Conservation (phyloP, 352 stramenopile genomes). For the Pythium sukuiense region DNA sequence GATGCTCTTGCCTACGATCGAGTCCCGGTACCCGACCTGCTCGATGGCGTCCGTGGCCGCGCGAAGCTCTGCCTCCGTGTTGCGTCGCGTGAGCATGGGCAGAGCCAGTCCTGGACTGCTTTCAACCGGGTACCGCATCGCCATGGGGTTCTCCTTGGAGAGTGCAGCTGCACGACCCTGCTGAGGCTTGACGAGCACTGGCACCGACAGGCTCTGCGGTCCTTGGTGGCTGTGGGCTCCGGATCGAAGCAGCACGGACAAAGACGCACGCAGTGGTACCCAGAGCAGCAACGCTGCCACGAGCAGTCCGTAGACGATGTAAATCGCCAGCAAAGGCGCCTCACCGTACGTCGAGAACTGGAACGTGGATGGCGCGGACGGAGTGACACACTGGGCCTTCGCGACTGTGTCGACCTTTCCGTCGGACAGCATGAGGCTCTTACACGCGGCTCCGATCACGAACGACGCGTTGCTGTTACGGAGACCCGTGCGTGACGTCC, state of each 20-base stretch:
- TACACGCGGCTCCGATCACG: slow-evolving; percentile 50
- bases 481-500: slow-evolving; percentile 48
- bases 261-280: slow-evolving; percentile 13
- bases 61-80: slow-evolving; percentile 14
- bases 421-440: slow-evolving; percentile 44
- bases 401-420: slow-evolving; percentile 30
- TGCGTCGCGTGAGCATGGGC: slow-evolving; percentile 19
- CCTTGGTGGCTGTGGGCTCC: not conserved
- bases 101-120: slow-evolving; percentile 1
- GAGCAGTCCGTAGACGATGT: slow-evolving; percentile 48
- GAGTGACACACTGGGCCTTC: slow-evolving; percentile 32
- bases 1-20: slow-evolving; percentile 37
- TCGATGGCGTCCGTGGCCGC: slow-evolving; percentile 39
- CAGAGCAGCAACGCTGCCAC: slow-evolving; percentile 10
- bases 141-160: slow-evolving; percentile 2
- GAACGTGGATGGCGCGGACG: slow-evolving; percentile 28
- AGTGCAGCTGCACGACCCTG: not conserved
- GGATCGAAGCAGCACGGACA: slow-evolving; percentile 6
- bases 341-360: slow-evolving; percentile 61
- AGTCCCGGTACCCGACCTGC: slow-evolving; percentile 51
- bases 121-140: slow-evolving; percentile 4
- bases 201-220: not conserved
- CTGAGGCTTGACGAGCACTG: slow-evolving; percentile 2
- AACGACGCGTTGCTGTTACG: slow-evolving; percentile 73
- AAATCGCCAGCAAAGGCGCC: slow-evolving; percentile 44